These are phyloP conservation scores for Boletus subcaerulescens DNA, from an alignment of 768 basidiomycete species.

Conservation along the genomic window DNA sequence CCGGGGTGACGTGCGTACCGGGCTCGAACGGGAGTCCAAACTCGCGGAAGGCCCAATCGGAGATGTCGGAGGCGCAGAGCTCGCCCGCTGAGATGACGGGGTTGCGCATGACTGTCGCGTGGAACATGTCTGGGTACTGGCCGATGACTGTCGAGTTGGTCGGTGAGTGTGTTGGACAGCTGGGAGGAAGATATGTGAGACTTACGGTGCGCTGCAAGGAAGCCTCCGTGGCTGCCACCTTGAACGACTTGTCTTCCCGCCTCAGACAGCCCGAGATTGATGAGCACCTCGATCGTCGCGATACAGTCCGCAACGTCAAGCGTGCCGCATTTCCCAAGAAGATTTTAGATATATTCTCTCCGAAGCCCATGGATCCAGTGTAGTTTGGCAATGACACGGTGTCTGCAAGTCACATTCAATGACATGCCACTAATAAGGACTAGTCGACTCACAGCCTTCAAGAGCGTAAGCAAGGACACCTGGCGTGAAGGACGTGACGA, in stretches of 20 bases:
- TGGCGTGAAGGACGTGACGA: conserved; percentile 49
- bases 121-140: conserved; percentile 57
- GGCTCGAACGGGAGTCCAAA: conserved; percentile 37
- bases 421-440: background rate
- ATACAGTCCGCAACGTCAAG: conserved; percentile 68
- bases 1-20: conserved; percentile 41
- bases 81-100: conserved; percentile 66
- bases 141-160: conserved; percentile 48
- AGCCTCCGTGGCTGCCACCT: conserved; percentile 75
- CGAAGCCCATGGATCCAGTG: conserved; percentile 64
- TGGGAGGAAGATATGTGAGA: background rate
- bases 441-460: conserved; percentile 54
- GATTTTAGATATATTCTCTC: conserved; percentile 53
- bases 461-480: conserved; percentile 44
- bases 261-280: conserved; percentile 47
- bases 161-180: background rate
- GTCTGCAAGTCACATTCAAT: conserved; percentile 34
- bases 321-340: conserved; percentile 58
- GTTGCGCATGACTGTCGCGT: conserved; percentile 62
- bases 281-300: conserved; percentile 49
- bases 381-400: conserved; percentile 63
- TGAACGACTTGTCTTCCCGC: conserved; percentile 51
- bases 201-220: conserved; percentile 57
- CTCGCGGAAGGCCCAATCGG: conserved; percentile 59
- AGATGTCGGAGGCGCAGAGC: conserved; percentile 57